A percentile compares a stretch with the other conserved stretches of the same genome.
phyloP scores from a whole-genome alignment of 2,329 filamentous ascomycete species.

The Allantophomopsis cytisporea region DNA sequence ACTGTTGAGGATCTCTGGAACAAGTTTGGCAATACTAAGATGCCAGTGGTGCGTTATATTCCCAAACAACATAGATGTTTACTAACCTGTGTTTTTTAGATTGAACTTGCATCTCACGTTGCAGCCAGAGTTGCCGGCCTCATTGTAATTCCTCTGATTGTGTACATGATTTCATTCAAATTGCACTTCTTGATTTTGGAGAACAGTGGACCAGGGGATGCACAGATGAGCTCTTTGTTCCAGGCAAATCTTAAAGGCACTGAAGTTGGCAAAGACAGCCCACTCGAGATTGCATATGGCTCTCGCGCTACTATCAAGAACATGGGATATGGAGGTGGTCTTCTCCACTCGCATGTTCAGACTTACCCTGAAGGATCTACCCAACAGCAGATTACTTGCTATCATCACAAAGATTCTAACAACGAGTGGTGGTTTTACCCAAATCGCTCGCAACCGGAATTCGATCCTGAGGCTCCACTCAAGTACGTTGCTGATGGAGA shows the following conservation, averaged over 20 bases:
- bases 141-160: slow-evolving; percentile 75
- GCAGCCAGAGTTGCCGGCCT: slow-evolving; percentile 70
- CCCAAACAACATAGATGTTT: too few relatives aligned
- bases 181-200: slow-evolving; percentile 89
- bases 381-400: slow-evolving; percentile 97
- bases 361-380: slow-evolving; percentile 86
- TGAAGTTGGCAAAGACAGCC: slow-evolving; percentile 87
- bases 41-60: slow-evolving; percentile 54
- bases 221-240: slow-evolving; percentile 99
- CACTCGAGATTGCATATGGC: slow-evolving; percentile 79
- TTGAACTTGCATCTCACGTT: slow-evolving; percentile 65
- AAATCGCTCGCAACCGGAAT: slow-evolving; percentile 65
- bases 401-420: slow-evolving; percentile 98
- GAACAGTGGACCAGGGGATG: slow-evolving; percentile 88
- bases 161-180: slow-evolving; percentile 94
- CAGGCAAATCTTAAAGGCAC: slow-evolving; percentile 92
- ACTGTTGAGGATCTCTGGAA: slow-evolving; percentile 95
- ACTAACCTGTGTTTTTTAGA: slow-evolving; percentile 11
- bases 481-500: slow-evolving; percentile 66
- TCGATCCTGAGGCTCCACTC: slow-evolving; percentile 56
- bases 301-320: slow-evolving; percentile 93
- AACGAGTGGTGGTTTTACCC: slow-evolving; percentile 99
- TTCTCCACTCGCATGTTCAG: slow-evolving; percentile 92
- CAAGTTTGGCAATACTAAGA: slow-evolving; percentile 90
- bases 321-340: slow-evolving; percentile 95